Evolutionary conservation across 1,284 basidiomycete species (phyloP).

Genomic region (Ganoderma sinense): DNA sequence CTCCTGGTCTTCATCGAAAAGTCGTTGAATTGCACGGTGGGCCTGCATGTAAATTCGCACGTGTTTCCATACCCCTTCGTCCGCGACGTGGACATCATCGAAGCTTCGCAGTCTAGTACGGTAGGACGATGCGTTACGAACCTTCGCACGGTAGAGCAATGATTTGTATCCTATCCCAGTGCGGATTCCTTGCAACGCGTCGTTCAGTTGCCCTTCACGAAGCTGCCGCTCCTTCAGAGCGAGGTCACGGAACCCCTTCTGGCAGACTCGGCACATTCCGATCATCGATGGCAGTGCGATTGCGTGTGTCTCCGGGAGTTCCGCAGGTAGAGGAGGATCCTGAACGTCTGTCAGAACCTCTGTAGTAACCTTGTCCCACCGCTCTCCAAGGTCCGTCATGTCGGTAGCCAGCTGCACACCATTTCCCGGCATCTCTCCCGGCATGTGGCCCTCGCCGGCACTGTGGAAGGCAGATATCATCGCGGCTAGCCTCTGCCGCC

Average conservation of each 20-base stretch:
- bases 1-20: not conserved
- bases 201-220: not conserved
- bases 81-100: conserved; percentile 3
- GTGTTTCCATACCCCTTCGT: not conserved
- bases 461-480: not conserved
- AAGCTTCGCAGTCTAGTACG: not conserved
- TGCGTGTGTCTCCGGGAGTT: not conserved
- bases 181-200: conserved; percentile 7
- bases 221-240: not conserved
- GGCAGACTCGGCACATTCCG: not conserved
- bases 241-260: not conserved
- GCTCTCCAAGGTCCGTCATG: not conserved
- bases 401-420: not conserved
- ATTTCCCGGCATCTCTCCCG: not conserved
- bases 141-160: conserved; percentile 1
- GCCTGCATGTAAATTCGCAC: conserved; percentile 2
- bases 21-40: not conserved
- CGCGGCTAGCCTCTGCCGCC: not conserved
- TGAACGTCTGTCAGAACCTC: not conserved
- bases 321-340: not conserved
- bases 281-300: conserved; percentile 2
- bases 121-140: not conserved
- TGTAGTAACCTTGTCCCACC: not conserved
- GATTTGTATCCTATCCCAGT: conserved; percentile 14
- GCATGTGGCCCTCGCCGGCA: not conserved